Base-by-base conservation (phyloP, 345 rosid genomes). In the Nasturtium officinale region DNA sequence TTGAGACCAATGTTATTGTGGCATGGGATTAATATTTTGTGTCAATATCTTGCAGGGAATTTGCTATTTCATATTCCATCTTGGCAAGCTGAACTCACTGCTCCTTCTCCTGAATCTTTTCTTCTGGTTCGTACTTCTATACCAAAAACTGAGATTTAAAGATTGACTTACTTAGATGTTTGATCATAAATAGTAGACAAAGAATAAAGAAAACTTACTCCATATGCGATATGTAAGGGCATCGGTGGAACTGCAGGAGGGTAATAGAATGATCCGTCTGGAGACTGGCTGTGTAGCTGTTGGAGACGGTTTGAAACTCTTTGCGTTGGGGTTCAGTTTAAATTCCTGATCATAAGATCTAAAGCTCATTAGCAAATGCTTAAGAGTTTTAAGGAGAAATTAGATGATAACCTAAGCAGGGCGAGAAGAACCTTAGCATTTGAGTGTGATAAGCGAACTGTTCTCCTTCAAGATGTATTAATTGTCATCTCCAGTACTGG, bases 311-410 rank as follows among this genome's bases (percentile, higher is more conserved):
- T 70, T 80, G 73, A 91, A 95, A 73, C 96, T 91, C 89, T 90
- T 91, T 37, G 99, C 98, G 74, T 95, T 90, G 15, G 97, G 97
- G 83, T 95, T 95, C 50, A 88, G 87, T 72, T 83, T 95, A 75
- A 95, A 95, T 83, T 95, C 99, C 99, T 95, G 87, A 56, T n/a
- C n/a, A n/a, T 23, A 53, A 47, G 17, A 69, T 38, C 23, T 16
- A 40, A n/a, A n/a, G n/a, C n/a, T n/a, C n/a, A 8, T 62, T 55
- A 35, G 52, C 50, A 67, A 67, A 28, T 15, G 23, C 28, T 23
- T 23, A 23, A n/a, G 2, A 15, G 29, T 21, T 12, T 4, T 11
- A 26, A 3, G 28, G 52, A 45, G 42, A 9, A 48, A 15, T 40
- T 26, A 25, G 35, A 50, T 73, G 29, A 45, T 32, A 38, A 30